Conservation (phyloP, 1,139 yeast species). For the Candida sanyaensis region DNA sequence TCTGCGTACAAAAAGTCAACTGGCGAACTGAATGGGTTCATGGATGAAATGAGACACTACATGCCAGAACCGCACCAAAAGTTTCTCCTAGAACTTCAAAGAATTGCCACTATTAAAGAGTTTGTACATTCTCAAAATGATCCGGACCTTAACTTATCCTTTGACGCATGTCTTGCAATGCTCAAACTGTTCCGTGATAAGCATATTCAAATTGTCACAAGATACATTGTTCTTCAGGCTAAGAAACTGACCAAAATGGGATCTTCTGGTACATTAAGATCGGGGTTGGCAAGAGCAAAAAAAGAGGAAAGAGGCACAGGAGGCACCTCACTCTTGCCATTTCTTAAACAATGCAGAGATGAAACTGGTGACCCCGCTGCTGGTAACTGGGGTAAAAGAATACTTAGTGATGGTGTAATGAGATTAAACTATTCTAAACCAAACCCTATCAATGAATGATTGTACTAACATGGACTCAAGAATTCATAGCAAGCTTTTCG, state of each 20-base stretch:
- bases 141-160: constrained; percentile 67
- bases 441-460: constrained; percentile 29
- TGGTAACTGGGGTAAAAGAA: constrained; percentile 82
- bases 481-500: no score
- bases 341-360: constrained; percentile 92
- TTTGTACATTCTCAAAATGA: constrained; percentile 53
- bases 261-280: constrained; percentile 54
- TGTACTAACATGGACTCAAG: no score
- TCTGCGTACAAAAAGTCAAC: constrained; percentile 25
- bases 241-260: constrained; percentile 53
- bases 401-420: constrained; percentile 64
- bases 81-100: constrained; percentile 62
- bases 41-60: constrained; percentile 80
- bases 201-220: constrained; percentile 88
- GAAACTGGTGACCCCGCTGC: constrained; percentile 94
- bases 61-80: constrained; percentile 88
- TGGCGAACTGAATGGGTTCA: constrained; percentile 50
- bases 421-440: constrained; percentile 41
- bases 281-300: constrained; percentile 58
- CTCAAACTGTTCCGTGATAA: constrained; percentile 86
- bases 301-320: constrained; percentile 83
- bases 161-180: constrained; percentile 91
- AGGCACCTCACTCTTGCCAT: constrained; percentile 88
- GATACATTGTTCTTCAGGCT: constrained; percentile 82
- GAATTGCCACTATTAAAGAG: constrained; percentile 60